Base-by-base conservation (phyloP, 257 asterid genomes). In the Przewalskia tangutica region DNA sequence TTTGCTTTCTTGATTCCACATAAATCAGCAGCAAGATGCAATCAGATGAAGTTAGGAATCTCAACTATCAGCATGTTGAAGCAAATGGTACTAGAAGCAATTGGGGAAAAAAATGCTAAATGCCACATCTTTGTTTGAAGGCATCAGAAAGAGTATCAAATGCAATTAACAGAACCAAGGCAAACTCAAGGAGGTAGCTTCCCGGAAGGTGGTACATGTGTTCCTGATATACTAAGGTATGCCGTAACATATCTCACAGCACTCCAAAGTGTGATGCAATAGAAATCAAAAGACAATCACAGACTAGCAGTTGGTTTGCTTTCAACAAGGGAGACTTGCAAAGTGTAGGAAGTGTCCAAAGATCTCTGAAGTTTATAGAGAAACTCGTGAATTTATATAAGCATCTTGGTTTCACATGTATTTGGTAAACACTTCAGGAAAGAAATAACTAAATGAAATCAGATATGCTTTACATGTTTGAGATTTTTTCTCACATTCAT, bases 1-100 rank as follows among this genome's bases (percentile, higher is more conserved):
- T 96, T 96, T 87, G 97, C 98, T 92, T 94, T 94, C 99, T 96
- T 87, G 87, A 92, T 70, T 80, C 85, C 83, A 86, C 85, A 84
- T 68, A 85, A 42, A 55, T 58, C 16, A 85, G 82, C 84, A 53
- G 85, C 80, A 60, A 53, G 84, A 68, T 68, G 65, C 67, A 62
- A 81, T 86, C 84, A 87, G 86, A 81, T 62, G 65, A 75, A 48
- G 12, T 81, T 67, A 83, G 84, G 79, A 53, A 78, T 76, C 78
- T 82, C 77, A 54, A 48, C 60, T 48, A 48, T 48, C 79, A 73
- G 44, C 79, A 73, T 46, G 44, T 23, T 73, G 79, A 73, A 82
- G 55, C 14, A 18, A 44, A 65, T 75, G 14, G 75, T 51, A 27
- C 76, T 60, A 62, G 71, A 65, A 48, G 79, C 79, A 12, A 73